These are phyloP conservation scores for Cladosporium velox DNA, from an alignment of 2,329 filamentous ascomycete species.

Conservation along the genomic window DNA sequence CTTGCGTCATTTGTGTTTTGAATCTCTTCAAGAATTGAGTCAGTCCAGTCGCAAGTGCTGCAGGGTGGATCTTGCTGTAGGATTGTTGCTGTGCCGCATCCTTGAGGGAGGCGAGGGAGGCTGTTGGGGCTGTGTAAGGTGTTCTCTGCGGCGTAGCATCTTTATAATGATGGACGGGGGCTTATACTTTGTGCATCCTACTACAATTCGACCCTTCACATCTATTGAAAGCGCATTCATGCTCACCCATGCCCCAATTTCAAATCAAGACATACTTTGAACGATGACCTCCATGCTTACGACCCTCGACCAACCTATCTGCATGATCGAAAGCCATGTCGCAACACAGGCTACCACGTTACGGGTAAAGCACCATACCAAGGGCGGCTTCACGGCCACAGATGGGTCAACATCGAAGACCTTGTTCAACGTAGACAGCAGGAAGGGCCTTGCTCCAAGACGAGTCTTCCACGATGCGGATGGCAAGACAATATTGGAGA, in stretches of 20 bases:
- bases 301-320: neutral
- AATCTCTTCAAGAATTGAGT: neutral
- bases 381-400: slow-evolving; percentile 7
- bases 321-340: neutral
- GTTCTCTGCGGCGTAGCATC: neutral
- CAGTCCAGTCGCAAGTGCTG: neutral
- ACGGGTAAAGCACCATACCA: slow-evolving; percentile 3
- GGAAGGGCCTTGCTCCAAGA: neutral
- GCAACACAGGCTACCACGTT: neutral
- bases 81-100: neutral
- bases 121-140: neutral
- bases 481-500: neutral
- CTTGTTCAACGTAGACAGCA: slow-evolving; percentile 14
- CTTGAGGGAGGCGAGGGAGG: neutral
- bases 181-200: neutral
- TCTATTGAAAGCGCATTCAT: neutral
- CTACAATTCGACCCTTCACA: neutral
- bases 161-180: neutral
- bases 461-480: neutral
- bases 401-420: neutral
- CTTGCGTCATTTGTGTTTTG: neutral
- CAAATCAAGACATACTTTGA: neutral
- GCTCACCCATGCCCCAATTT: neutral
- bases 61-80: neutral
- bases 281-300: slow-evolving; percentile 7